Evolutionary conservation across 2,329 filamentous ascomycete genomes (phyloP).

Genomic region (Colletotrichum plurivorum): DNA sequence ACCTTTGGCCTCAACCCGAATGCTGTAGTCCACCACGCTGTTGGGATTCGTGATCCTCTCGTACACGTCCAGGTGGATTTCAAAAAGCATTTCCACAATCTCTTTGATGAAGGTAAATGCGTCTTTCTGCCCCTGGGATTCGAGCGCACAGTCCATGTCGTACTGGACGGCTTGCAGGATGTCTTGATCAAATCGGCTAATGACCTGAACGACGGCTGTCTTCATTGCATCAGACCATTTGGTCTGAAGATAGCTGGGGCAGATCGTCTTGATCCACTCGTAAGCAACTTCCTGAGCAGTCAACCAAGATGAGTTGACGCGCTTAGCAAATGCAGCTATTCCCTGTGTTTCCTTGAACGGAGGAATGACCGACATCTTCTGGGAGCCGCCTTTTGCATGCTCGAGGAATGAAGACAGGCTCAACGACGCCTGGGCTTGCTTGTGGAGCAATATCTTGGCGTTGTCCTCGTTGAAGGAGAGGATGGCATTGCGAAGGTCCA

Average conservation of each 20-base stretch:
- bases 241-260: conserved; percentile 64
- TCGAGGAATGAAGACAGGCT: conserved; percentile 75
- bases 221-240: conserved; percentile 74
- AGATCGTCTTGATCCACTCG: conserved; percentile 69
- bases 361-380: conserved; percentile 62
- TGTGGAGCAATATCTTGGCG: conserved; percentile 66
- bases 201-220: conserved; percentile 68
- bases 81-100: conserved; percentile 71
- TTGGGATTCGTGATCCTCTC: conserved; percentile 71
- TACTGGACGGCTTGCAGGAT: conserved; percentile 63
- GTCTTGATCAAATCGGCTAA: conserved; percentile 66
- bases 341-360: conserved; percentile 68
- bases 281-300: conserved; percentile 70
- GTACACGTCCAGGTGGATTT: conserved; percentile 73
- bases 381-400: conserved; percentile 70
- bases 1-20: conserved; percentile 63
- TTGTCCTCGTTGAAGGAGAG: conserved; percentile 67
- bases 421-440: conserved; percentile 65
- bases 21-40: conserved; percentile 65
- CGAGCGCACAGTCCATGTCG: conserved; percentile 51
- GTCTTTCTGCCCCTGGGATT: conserved; percentile 3
- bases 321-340: conserved; percentile 65
- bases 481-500: conserved; percentile 65
- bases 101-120: conserved; percentile 23
- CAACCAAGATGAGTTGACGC: conserved; percentile 64